Evolutionary conservation across 164 flowering plant genomes (phyloP), one percentile per base, ranked within the genome.

Genomic region (Vitis cinerea): DNA sequence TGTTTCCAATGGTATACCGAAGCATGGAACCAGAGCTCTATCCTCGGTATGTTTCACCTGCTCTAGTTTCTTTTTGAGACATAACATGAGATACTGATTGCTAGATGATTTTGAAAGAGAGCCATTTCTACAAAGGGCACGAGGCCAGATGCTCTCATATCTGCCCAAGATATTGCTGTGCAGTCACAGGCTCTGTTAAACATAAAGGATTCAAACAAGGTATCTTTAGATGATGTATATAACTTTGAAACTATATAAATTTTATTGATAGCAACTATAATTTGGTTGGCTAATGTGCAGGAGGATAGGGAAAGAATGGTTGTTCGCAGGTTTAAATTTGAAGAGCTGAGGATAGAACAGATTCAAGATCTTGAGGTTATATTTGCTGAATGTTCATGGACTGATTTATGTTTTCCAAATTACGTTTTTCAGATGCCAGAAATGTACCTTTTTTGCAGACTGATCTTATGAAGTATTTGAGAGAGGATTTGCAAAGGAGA

Each of bases 291-390:
- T 49, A 47, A 61, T 74, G 4, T 78, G 77, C 89, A 95, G 99
- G 99, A 90, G 68, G 99, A 93, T 19, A 85, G 99, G 72, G 99
- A 91, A 82, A 91, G 95, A 77, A 72, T 90, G 64, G 80, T 91
- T 64, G 89, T 96, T 51, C 89, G 97, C 5, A 84, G 88, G 72
- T 86, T 82, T 69, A 96, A 93, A 80, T 96, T 93, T 83, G 99
- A 96, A 81, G 99, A 96, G 76, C 83, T 78, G 55, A 93, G 99
- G 50, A 60, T 86, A 57, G 99, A 96, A 73, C 99, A 90, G 77
- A 89, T 93, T 74, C 98, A 93, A 78, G 99, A 96, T 78, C 92
- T 96, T 54, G 99, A 96, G 97, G 99, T 90, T 74, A 69, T 71
- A 51, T 53, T 62, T 57, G 9, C n/a, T 19, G 13, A 47, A 29